Evolutionary conservation across 805 yeast genomes (phyloP).

Genomic region (Schwanniomyces polymorphus): DNA sequence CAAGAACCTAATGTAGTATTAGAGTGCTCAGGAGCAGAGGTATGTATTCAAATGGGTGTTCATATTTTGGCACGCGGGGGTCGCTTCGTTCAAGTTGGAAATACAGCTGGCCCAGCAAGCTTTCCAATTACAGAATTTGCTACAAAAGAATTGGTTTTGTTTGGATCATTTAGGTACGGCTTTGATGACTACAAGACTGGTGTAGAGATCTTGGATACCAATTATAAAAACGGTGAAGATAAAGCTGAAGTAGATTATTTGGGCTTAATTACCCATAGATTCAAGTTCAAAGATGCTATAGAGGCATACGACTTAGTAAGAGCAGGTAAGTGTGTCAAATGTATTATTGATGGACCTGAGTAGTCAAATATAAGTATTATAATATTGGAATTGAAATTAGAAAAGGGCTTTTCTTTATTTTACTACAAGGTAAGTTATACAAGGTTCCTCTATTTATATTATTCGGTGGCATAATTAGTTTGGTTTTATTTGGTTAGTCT

Average conservation of each 20-base stretch:
- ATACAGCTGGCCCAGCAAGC: slow-evolving; percentile 66
- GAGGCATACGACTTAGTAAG: slow-evolving; percentile 72
- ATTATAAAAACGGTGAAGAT: slow-evolving; percentile 42
- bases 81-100: slow-evolving; percentile 79
- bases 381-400: background rate
- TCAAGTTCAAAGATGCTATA: slow-evolving; percentile 67
- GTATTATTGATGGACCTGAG: slow-evolving; percentile 79
- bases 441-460: too few relatives aligned
- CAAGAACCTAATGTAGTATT: slow-evolving; percentile 61
- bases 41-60: slow-evolving; percentile 70
- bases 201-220: slow-evolving; percentile 62
- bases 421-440: too few relatives aligned
- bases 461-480: too few relatives aligned
- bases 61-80: slow-evolving; percentile 66
- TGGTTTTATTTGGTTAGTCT: too few relatives aligned
- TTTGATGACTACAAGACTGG: slow-evolving; percentile 76
- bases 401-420: background rate
- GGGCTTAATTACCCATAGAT: slow-evolving; percentile 71
- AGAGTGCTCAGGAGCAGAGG: slow-evolving; percentile 84
- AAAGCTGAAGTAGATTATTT: slow-evolving; percentile 58
- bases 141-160: slow-evolving; percentile 64
- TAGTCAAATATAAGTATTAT: slow-evolving; percentile 3
- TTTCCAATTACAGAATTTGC: slow-evolving; percentile 76
- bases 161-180: slow-evolving; percentile 80
- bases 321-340: slow-evolving; percentile 69